phyloP scores from a whole-genome alignment of 2,329 filamentous ascomycete species.

The Cladobotryum protrusum region DNA sequence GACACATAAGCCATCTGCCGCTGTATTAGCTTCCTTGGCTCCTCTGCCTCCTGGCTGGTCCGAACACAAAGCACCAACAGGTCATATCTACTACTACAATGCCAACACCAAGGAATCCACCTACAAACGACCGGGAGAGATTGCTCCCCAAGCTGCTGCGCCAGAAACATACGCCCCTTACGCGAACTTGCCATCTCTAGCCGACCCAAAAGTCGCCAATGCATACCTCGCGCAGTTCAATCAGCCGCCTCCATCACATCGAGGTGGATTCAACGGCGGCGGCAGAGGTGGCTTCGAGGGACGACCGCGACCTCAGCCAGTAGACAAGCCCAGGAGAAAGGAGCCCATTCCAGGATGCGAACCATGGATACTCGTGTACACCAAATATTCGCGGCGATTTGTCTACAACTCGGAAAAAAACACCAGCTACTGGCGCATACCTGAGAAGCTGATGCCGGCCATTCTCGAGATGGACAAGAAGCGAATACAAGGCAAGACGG shows the following conservation, averaged over 20 bases:
- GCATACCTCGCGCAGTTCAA: constrained; percentile 54
- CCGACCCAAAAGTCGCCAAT: constrained; percentile 52
- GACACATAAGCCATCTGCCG: constrained; percentile 58
- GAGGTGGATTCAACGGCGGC: constrained; percentile 21
- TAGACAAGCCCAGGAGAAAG: constrained; percentile 76
- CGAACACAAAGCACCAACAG: constrained; percentile 85
- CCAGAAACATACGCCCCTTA: constrained; percentile 24
- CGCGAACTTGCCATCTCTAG: constrained; percentile 32
- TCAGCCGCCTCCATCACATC: constrained; percentile 30
- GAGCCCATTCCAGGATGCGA: constrained; percentile 72
- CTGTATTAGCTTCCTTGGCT: constrained; percentile 28
- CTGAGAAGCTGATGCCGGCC: constrained; percentile 74
- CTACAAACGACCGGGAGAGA: constrained; percentile 63
- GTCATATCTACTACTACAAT: constrained; percentile 87
- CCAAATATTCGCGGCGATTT: constrained; percentile 82
- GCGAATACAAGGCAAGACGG: constrained; percentile 55
- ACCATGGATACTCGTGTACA: constrained; percentile 90
- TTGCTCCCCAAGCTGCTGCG: constrained; percentile 22
- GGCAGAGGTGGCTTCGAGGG: constrained; percentile 48
- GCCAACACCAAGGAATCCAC: constrained; percentile 76
- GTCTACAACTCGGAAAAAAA: constrained; percentile 83
- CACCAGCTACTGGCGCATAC: constrained; percentile 92
- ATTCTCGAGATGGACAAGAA: constrained; percentile 69
- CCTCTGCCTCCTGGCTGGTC: constrained; percentile 78
- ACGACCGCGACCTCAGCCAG: constrained; percentile 59